Percentiles rank a stretch among this genome's conserved stretches.
Conservation (phyloP, 2,329 filamentous ascomycete species). For the Ascochyta pisi region DNA sequence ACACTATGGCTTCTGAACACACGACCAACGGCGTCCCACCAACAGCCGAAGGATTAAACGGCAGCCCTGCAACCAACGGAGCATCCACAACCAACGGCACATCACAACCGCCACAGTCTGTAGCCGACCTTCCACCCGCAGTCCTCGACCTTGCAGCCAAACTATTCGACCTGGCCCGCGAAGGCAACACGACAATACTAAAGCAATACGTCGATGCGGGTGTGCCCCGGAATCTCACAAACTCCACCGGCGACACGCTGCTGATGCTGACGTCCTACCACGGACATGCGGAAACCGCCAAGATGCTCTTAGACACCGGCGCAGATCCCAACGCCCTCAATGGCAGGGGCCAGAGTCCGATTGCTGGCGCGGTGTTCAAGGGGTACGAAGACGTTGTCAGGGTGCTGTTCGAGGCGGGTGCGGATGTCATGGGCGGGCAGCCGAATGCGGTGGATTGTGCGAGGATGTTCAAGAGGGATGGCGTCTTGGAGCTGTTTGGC, state of each 20-base stretch:
- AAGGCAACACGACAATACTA: conserved; percentile 65
- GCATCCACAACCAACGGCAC: conserved; percentile 7
- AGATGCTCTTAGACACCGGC: conserved; percentile 66
- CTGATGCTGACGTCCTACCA: conserved; percentile 78
- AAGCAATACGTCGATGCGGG: conserved; percentile 69
- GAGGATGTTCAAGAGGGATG: conserved; percentile 55
- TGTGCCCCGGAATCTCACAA: conserved; percentile 73
- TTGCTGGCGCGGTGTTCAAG: conserved; percentile 78
- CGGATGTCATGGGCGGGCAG: conserved; percentile 51
- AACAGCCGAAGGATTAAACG: conserved; percentile 5
- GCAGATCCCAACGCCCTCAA: conserved; percentile 74
- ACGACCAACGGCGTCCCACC: conserved; percentile 21
- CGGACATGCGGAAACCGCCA: conserved; percentile 67
- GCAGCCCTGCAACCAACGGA: conserved; percentile 2
- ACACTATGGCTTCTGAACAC: conserved; percentile 26
- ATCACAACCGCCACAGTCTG: conserved; percentile 12
- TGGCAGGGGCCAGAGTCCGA: conserved; percentile 70
- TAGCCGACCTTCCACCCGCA: conserved; percentile 62
- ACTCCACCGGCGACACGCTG: conserved; percentile 75
- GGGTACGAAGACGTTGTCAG: conserved; percentile 70
- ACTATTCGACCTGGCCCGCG: conserved; percentile 71
- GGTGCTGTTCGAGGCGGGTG: conserved; percentile 54
- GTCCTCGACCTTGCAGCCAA: conserved; percentile 70
- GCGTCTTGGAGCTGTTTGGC: conserved; percentile 40
- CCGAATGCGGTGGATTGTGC: conserved; percentile 57